These are phyloP conservation scores for Orbilia quercus DNA, from an alignment of 2,329 filamentous ascomycete species.

Conservation along the genomic window DNA sequence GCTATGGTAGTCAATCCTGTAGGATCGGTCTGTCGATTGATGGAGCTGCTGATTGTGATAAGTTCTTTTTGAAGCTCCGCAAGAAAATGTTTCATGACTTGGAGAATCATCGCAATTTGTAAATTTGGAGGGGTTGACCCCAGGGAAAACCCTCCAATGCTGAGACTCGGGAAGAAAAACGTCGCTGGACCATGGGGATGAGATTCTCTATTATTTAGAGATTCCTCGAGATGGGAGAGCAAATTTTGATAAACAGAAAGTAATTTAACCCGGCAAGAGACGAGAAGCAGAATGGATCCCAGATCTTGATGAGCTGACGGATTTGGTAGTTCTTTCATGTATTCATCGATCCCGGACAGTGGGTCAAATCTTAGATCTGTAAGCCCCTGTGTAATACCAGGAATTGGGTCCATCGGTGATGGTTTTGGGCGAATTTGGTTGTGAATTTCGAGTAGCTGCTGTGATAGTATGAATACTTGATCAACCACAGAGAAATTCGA, in stretches of 20 bases:
- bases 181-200: neutral
- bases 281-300: neutral
- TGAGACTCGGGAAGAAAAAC: neutral
- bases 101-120: constrained; percentile 5
- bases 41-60: too few relatives aligned
- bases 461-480: constrained; percentile 8
- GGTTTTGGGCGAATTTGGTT: neutral
- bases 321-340: too few relatives aligned
- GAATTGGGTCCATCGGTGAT: neutral
- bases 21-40: too few relatives aligned
- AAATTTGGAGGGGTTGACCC: neutral
- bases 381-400: too few relatives aligned
- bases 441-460: constrained; percentile 3
- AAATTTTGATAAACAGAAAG: constrained; percentile 5
- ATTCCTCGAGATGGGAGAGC: neutral
- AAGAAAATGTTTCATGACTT: constrained; percentile 10
- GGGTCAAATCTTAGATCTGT: too few relatives aligned
- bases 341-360: too few relatives aligned
- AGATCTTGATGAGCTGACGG: neutral
- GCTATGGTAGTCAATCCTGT: too few relatives aligned
- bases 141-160: constrained; percentile 8
- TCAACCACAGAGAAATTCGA: too few relatives aligned
- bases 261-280: constrained; percentile 10
- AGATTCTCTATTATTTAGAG: neutral
- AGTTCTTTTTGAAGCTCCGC: constrained; percentile 4